Evolutionary conservation across 495 filamentous ascomycete species (phyloP), one percentile per base, ranked within the genome.

Genomic region (Talaromyces proteolyticus): DNA sequence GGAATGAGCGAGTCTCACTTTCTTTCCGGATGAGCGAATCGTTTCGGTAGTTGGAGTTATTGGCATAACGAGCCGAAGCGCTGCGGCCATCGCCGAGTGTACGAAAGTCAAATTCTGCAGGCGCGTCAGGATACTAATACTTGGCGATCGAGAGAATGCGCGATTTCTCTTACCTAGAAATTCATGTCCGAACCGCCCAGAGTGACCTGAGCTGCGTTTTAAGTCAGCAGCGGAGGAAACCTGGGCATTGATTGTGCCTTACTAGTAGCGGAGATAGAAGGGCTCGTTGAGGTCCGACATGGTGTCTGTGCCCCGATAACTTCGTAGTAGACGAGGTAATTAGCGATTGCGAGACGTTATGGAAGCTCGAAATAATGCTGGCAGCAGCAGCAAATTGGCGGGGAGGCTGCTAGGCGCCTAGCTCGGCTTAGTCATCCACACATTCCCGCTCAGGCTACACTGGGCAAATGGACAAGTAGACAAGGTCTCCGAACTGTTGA

Each of bases 1-100:
- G n/a, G 24, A 6, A 38, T 23, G 18, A 45, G 21, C 23, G 53
- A 44, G 37, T 76, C 91, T 60, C 76, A 97, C 93, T 97, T 76
- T 97, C 94, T 90, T 97, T 99, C 54, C 94, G 87, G 62, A 99
- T 97, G 57, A 99, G 72, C 53, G 91, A 95, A 69, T 99, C 94
- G 73, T 97, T 97, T 55, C 94, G 85, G 71, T 99, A 99, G 70
- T 97, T 99, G 45, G 93, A 96, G 68, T 99, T 99, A 75, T 99
- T 99, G 38, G 94, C 94, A 69, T 99, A 99, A 60, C 94, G 86
- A 11, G 92, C 90, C 42, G 89, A 88, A 37, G 94, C 93, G 62
- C 91, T 95, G 39, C 88, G 82, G n/a, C 94, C 94, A 65, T 99
- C 94, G 26, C 88, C 88, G 25, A 96, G 78, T 21, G 88, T 87